Conservation (phyloP, 2,329 filamentous ascomycete genomes). For the Colletotrichum sp. region DNA sequence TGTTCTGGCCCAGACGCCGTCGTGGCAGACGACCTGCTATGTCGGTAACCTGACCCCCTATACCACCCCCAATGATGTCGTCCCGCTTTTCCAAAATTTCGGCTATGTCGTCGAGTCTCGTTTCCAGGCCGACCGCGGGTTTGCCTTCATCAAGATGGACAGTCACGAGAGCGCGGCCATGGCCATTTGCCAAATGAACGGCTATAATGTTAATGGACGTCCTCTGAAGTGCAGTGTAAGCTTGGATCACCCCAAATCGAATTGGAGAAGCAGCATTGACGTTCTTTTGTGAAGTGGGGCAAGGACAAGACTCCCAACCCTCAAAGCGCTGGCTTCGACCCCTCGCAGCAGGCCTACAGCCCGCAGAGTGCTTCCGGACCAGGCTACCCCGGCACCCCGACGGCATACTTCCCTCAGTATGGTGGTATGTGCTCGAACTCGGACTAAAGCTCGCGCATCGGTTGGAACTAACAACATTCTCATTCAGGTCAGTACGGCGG, state of each 20-base stretch:
- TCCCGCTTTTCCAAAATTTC: conserved; percentile 99
- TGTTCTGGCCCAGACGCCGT: conserved; percentile 91
- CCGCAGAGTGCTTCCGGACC: conserved; percentile 77
- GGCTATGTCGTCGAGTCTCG: conserved; percentile 96
- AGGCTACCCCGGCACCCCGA: conserved; percentile 79
- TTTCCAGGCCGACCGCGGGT: conserved; percentile 96
- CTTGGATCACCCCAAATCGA: conserved; percentile 30
- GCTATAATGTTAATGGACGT: conserved; percentile 96
- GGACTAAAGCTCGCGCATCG: background rate
- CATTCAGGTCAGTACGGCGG: conserved; percentile 59
- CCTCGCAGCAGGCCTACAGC: conserved; percentile 71
- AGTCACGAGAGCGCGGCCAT: conserved; percentile 97
- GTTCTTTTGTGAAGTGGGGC: conserved; percentile 74
- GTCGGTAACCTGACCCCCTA: conserved; percentile 98
- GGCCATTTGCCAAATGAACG: conserved; percentile 97
- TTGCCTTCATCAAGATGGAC: conserved; percentile 99
- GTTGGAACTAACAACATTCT: conserved; percentile 29
- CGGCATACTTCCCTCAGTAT: conserved; percentile 92
- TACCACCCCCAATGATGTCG: conserved; percentile 93
- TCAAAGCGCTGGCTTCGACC: conserved; percentile 73
- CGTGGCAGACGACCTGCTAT: conserved; percentile 98
- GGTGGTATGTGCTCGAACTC: conserved; percentile 63
- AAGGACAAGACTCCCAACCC: conserved; percentile 94
- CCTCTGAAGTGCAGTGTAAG: conserved; percentile 98
- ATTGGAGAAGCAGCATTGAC: conserved; percentile 11